These are phyloP conservation scores for Calycina marina DNA, from an alignment of 2,329 filamentous ascomycete species.

Conservation along the genomic window DNA sequence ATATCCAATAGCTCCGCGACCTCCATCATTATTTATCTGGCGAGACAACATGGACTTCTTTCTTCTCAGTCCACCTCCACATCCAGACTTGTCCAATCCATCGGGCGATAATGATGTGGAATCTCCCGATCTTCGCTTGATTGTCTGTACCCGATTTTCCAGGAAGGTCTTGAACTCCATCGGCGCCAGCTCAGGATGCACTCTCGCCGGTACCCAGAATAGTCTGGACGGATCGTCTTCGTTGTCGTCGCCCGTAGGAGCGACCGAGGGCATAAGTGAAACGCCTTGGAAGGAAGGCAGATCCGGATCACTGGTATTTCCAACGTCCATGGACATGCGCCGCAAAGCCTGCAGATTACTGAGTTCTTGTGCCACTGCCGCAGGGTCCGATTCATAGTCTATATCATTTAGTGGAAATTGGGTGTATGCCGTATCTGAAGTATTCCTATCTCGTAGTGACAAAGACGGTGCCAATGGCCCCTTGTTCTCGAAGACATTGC, in stretches of 20 bases:
- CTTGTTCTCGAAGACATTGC: constrained; percentile 19
- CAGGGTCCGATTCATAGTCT: constrained; percentile 60
- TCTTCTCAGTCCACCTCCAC: constrained; percentile 49
- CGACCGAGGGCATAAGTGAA: constrained; percentile 52
- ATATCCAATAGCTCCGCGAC: constrained; percentile 46
- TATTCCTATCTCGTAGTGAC: constrained; percentile 23
- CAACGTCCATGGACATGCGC: constrained; percentile 66
- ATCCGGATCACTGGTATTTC: constrained; percentile 51
- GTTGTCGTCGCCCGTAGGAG: constrained; percentile 59
- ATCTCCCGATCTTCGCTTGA: constrained; percentile 73
- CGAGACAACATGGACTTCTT: constrained; percentile 94
- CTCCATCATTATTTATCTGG: constrained; percentile 65
- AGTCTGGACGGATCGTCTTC: constrained; percentile 79
- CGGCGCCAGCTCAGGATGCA: constrained; percentile 89
- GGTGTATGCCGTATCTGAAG: constrained; percentile 37
- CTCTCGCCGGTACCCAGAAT: constrained; percentile 88
- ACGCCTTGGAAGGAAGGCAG: constrained; percentile 56
- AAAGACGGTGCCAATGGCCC: constrained; percentile 26
- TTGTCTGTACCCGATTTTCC: constrained; percentile 81
- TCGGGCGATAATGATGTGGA: constrained; percentile 43
- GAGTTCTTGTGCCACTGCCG: constrained; percentile 56
- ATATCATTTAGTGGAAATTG: constrained; percentile 57
- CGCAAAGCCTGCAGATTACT: constrained; percentile 60
- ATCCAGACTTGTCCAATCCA: constrained; percentile 37
- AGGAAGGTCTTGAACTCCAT: constrained; percentile 95